Evolutionary conservation across 1,139 yeast species (phyloP).

Genomic region (Kodamaea sp.): DNA sequence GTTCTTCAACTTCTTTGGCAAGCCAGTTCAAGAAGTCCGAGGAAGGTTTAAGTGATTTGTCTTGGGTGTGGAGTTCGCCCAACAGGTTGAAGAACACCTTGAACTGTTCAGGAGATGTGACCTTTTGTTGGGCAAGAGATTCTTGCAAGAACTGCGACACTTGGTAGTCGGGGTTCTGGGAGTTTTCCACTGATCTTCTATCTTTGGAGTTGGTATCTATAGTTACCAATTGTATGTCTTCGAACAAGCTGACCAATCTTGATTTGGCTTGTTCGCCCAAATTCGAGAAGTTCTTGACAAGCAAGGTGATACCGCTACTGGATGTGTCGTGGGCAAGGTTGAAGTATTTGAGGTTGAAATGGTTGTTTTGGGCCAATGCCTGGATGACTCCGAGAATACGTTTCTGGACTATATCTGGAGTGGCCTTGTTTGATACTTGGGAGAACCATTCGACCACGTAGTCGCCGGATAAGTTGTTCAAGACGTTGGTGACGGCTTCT

Average conservation of each 20-base stretch:
- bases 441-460: constrained; percentile 16
- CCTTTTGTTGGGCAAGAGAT: constrained; percentile 21
- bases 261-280: constrained; percentile 30
- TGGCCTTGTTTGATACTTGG: constrained; percentile 12
- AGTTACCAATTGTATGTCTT: constrained; percentile 32
- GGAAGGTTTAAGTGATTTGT: constrained; percentile 26
- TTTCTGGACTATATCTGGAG: constrained; percentile 41
- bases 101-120: constrained; percentile 38
- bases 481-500: constrained; percentile 49
- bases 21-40: constrained; percentile 62
- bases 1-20: constrained; percentile 46
- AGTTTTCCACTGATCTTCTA: constrained; percentile 26
- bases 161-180: constrained; percentile 22
- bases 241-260: constrained; percentile 42
- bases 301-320: constrained; percentile 24
- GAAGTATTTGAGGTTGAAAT: constrained; percentile 31
- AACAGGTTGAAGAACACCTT: constrained; percentile 46
- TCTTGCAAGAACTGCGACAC: constrained; percentile 35
- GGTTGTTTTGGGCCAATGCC: constrained; percentile 36
- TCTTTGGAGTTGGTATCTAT: constrained; percentile 21
- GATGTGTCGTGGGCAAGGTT: constrained; percentile 12
- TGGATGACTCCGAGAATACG: constrained; percentile 51
- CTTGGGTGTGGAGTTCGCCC: constrained; percentile 34
- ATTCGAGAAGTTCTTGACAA: constrained; percentile 30
- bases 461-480: constrained; percentile 12